A percentile compares a stretch with the other conserved stretches of the same genome.
Evolutionary conservation across 768 basidiomycete genomes (phyloP).

Genomic region (Harrya chromipes): DNA sequence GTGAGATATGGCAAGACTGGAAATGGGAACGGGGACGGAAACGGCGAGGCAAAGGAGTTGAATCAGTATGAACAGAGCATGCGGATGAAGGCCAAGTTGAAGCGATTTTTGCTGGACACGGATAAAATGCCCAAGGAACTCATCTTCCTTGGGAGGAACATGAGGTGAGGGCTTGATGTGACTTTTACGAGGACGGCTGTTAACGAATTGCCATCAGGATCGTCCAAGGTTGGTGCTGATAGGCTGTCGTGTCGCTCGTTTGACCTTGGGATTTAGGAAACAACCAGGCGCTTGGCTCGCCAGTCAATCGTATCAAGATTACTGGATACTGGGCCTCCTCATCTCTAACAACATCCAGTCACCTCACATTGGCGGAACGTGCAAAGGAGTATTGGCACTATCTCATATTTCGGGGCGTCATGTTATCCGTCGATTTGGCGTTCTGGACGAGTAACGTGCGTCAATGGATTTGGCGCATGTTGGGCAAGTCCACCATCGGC

Average conservation of each 20-base stretch:
- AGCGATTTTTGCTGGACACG: conserved; percentile 66
- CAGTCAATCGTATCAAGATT: conserved; percentile 88
- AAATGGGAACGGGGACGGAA: conserved; percentile 6
- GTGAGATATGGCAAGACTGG: conserved; percentile 35
- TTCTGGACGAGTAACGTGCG: conserved; percentile 63
- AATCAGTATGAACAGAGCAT: conserved; percentile 70
- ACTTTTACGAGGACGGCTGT: background rate
- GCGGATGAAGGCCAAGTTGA: conserved; percentile 62
- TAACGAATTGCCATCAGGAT: conserved; percentile 21
- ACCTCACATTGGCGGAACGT: conserved; percentile 41
- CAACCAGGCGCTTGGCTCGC: conserved; percentile 80
- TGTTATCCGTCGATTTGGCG: conserved; percentile 65
- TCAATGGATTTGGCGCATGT: conserved; percentile 42
- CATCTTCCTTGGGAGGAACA: conserved; percentile 73
- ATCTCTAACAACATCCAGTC: conserved; percentile 48
- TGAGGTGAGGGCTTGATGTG: conserved; percentile 45
- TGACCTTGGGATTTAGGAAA: conserved; percentile 44
- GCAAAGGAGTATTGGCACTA: conserved; percentile 55
- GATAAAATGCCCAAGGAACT: conserved; percentile 77
- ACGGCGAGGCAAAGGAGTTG: conserved; percentile 29
- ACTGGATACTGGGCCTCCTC: conserved; percentile 80
- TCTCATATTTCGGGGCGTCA: conserved; percentile 58
- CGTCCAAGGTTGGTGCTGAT: conserved; percentile 33
- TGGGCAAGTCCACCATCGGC: conserved; percentile 43
- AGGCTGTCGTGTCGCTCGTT: background rate